Base-by-base conservation (phyloP, 352 stramenopile species). In the Globisporangium irregulare region DNA sequence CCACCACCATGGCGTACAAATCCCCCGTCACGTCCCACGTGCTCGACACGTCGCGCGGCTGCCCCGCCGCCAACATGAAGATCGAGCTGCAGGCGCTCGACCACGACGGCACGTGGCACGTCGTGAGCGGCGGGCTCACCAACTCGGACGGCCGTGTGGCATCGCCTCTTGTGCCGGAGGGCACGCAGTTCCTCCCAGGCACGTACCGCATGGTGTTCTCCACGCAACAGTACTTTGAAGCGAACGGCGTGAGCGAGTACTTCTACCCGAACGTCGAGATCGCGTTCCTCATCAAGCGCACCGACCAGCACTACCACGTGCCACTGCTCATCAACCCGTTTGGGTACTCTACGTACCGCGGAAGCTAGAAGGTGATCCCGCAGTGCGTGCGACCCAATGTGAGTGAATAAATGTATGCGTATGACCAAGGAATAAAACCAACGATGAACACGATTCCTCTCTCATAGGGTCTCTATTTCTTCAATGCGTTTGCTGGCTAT, bases 301-400 rank as follows among this genome's bases (percentile, higher is more conserved):
- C 77, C 10, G 75, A 71, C 3, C 77, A 93, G 70, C 91, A 97
- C 69, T 97, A 92, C 71, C 91, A 97, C 71, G 87, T 97, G 60
- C 91, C 91, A 59, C 77, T 97, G 62, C 84, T 97, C 24, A 81
- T 97, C 69, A 96, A 90, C 64, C 91, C 91, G 12, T 97, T 95
- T 59, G 90, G 90, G 1, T 97, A 92, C 74, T 95, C 84, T 38
- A 97, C 91, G 14, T 97, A 97, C 73, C 85, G 91, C 63, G 91
- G 90, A 15, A 95, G 86, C 66, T 97, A 81, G 76, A 38, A 38
- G 20, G 8, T 4, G 25, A 54, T n/a, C 36, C 12, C 8, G 25
- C 36, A 22, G 12, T 9, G 27, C 14, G 18, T 32, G 20, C 1
- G 27, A 36, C 29, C 24, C 14, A 25, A 1, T n/a, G 15, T 41